Evolutionary conservation across 345 rosid species (phyloP).

Genomic region (Lepidium africanum): DNA sequence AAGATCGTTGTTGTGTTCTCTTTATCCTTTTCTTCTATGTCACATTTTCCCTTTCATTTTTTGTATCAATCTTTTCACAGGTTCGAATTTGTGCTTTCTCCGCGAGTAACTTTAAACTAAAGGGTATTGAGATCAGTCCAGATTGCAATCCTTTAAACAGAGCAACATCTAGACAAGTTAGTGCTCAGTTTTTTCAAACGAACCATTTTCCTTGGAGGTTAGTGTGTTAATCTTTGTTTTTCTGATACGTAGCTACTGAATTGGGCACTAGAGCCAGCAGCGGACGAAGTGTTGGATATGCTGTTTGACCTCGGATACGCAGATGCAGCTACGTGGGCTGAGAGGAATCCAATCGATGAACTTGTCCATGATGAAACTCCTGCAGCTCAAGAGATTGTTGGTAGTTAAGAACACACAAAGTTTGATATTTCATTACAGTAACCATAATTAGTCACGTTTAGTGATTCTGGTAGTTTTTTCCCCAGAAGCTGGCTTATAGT

Average conservation of each 20-base stretch:
- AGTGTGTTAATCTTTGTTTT: background rate
- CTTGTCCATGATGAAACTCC: slow-evolving; percentile 30
- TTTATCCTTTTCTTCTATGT: background rate
- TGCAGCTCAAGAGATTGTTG: slow-evolving; percentile 4
- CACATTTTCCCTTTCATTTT: background rate
- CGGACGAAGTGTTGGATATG: slow-evolving; percentile 54
- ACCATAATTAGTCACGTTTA: background rate
- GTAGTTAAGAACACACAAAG: background rate
- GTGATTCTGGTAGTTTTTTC: background rate
- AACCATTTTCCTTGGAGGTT: background rate
- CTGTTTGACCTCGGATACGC: slow-evolving; percentile 74
- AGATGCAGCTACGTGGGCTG: slow-evolving; percentile 83
- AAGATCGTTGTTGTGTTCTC: background rate
- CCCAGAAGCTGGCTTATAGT: background rate
- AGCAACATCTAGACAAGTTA: slow-evolving; percentile 66
- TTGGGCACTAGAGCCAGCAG: slow-evolving; percentile 96
- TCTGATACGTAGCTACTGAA: slow-evolving; percentile 50
- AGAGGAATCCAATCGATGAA: slow-evolving; percentile 49
- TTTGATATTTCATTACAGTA: background rate
- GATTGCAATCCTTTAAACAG: slow-evolving; percentile 81
- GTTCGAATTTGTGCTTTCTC: slow-evolving; percentile 89
- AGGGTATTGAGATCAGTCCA: slow-evolving; percentile 84
- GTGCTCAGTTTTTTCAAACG: background rate
- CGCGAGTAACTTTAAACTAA: slow-evolving; percentile 43
- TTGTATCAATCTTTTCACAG: slow-evolving; percentile 30